Percentiles rank a stretch among this genome's conserved stretches.
Evolutionary conservation across 345 rosid species (phyloP).

Genomic region (Populus alba): DNA sequence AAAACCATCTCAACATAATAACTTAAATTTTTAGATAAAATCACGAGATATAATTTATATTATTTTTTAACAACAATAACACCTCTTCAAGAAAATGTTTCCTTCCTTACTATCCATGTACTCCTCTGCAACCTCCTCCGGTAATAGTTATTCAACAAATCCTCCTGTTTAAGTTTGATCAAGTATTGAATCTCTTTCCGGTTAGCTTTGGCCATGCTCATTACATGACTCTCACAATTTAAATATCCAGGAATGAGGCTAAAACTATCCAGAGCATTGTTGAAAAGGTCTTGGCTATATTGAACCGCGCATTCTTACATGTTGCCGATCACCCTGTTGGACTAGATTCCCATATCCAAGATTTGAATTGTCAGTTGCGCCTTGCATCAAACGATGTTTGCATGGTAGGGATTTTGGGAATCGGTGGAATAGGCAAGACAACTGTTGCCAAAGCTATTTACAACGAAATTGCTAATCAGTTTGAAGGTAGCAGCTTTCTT

Average conservation of each 20-base stretch:
- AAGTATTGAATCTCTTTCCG: too few species aligned
- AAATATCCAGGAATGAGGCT: conserved; percentile 15
- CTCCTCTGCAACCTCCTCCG: too few species aligned
- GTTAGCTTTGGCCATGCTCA: too few species aligned
- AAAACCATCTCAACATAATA: too few species aligned
- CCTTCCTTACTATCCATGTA: too few species aligned
- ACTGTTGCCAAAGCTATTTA: conserved; percentile 9
- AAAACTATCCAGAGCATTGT: conserved; percentile 14
- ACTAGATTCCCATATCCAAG: conserved; percentile 9
- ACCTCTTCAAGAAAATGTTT: too few species aligned
- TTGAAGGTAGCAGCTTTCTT: conserved; percentile 12
- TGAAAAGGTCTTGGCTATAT: conserved; percentile 2
- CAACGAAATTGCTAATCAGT: not conserved
- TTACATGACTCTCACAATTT: too few species aligned
- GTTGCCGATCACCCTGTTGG: conserved; percentile 4
- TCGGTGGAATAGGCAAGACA: conserved; percentile 25
- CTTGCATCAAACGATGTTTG: not conserved
- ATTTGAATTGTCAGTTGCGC: not conserved
- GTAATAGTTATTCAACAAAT: too few species aligned
- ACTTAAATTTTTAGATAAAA: too few species aligned
- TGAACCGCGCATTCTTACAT: not conserved
- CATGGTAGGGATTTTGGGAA: conserved; percentile 19
- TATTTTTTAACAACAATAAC: too few species aligned
- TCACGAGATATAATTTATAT: too few species aligned
- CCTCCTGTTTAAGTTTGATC: too few species aligned